phyloP scores from a whole-genome alignment of 768 basidiomycete genomes.

The Xerocomellus intermedius region DNA sequence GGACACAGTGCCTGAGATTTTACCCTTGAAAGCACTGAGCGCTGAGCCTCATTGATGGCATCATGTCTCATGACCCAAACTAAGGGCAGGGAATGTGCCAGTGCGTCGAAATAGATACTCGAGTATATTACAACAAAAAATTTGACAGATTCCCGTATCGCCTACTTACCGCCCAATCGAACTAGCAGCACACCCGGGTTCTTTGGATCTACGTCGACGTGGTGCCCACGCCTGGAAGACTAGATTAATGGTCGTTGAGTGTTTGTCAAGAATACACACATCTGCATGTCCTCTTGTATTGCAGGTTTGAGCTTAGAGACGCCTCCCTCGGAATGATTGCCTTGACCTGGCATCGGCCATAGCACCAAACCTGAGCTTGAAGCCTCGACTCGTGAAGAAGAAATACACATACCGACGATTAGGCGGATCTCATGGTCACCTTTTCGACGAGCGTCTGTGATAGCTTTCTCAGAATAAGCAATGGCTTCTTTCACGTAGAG shows the following conservation, averaged over 20 bases:
- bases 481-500: constrained; percentile 93
- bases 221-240: constrained; percentile 58
- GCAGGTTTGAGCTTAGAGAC: constrained; percentile 87
- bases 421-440: constrained; percentile 66
- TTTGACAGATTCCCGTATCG: neutral
- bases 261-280: constrained; percentile 40
- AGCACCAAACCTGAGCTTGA: neutral
- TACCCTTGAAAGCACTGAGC: neutral
- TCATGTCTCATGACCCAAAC: neutral
- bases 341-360: constrained; percentile 58
- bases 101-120: neutral
- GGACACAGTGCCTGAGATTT: neutral
- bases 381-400: neutral
- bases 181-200: constrained; percentile 88
- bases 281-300: constrained; percentile 76
- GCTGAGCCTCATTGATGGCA: neutral
- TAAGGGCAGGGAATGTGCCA: neutral
- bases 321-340: constrained; percentile 77
- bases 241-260: neutral
- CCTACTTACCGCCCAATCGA: constrained; percentile 24
- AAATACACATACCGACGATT: constrained; percentile 70
- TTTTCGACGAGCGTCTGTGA: constrained; percentile 57
- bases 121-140: neutral
- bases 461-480: constrained; percentile 63
- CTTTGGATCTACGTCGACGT: constrained; percentile 70